A percentile compares a stretch with the other conserved stretches of the same genome.
phyloP scores from a whole-genome alignment of 371 early-diverging fungal genomes.

The Rhizopus stolonifer region DNA sequence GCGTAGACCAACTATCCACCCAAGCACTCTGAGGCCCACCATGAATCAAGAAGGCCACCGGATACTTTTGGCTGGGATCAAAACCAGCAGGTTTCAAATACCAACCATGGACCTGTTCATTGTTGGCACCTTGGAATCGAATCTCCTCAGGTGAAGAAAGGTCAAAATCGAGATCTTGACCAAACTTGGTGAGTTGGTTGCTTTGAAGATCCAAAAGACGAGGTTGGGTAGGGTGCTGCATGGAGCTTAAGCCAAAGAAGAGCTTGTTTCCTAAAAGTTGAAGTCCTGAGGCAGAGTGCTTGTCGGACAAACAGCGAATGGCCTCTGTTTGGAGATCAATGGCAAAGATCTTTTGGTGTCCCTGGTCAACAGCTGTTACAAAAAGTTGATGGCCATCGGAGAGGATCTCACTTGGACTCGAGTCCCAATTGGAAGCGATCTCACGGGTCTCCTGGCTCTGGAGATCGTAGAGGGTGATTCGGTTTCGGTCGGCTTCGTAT shows the following conservation, averaged over 20 bases:
- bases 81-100: slow-evolving; percentile 69
- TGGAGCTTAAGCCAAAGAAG: slow-evolving; percentile 42
- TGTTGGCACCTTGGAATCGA: slow-evolving; percentile 66
- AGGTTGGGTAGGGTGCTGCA: slow-evolving; percentile 53
- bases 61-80: slow-evolving; percentile 61
- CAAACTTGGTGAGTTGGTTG: slow-evolving; percentile 19
- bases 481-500: slow-evolving; percentile 81
- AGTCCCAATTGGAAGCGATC: slow-evolving; percentile 65
- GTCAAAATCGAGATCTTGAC: slow-evolving; percentile 30
- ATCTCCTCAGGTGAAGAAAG: slow-evolving; percentile 59
- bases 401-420: slow-evolving; percentile 56
- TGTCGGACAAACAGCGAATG: slow-evolving; percentile 48
- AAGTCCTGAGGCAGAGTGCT: slow-evolving; percentile 51
- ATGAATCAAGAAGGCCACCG: slow-evolving; percentile 82
- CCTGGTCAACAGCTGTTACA: slow-evolving; percentile 64
- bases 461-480: slow-evolving; percentile 61
- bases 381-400: slow-evolving; percentile 56
- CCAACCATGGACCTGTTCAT: slow-evolving; percentile 72
- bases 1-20: slow-evolving; percentile 65
- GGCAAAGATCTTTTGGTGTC: slow-evolving; percentile 56
- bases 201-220: slow-evolving; percentile 32
- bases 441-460: slow-evolving; percentile 27
- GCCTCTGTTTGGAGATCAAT: slow-evolving; percentile 49
- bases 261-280: slow-evolving; percentile 37
- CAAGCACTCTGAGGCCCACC: slow-evolving; percentile 85